phyloP scores from a whole-genome alignment of 2,329 filamentous ascomycete species.

The Microdochium paspali region DNA sequence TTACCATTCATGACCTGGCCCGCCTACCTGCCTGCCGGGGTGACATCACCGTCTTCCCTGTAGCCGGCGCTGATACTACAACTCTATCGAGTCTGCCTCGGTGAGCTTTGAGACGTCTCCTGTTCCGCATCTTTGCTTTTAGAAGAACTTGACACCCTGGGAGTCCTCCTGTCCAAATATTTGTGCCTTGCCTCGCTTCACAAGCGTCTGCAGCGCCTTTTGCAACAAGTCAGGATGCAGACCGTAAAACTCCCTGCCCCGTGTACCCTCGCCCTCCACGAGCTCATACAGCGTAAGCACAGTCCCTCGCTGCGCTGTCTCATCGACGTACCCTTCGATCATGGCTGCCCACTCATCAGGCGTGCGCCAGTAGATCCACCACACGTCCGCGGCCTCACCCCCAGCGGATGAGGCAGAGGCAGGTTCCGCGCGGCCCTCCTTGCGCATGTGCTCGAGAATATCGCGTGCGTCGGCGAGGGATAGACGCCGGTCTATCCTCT shows the following conservation, averaged over 20 bases:
- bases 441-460: slow-evolving; percentile 49
- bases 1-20: too few relatives aligned
- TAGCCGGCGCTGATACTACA: too few relatives aligned
- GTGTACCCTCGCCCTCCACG: slow-evolving; percentile 72
- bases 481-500: slow-evolving; percentile 40
- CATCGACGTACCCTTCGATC: slow-evolving; percentile 74
- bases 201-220: slow-evolving; percentile 69
- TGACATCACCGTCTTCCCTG: too few relatives aligned
- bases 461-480: slow-evolving; percentile 41
- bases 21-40: too few relatives aligned
- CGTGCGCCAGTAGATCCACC: slow-evolving; percentile 76
- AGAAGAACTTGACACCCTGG: slow-evolving; percentile 95
- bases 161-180: slow-evolving; percentile 86
- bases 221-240: slow-evolving; percentile 76
- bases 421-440: slow-evolving; percentile 58
- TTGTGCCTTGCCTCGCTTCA: slow-evolving; percentile 86
- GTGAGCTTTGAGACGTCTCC: too few relatives aligned
- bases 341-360: slow-evolving; percentile 83
- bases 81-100: too few relatives aligned
- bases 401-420: slow-evolving; percentile 22
- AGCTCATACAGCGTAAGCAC: slow-evolving; percentile 93
- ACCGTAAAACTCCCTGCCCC: slow-evolving; percentile 71
- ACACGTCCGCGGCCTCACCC: slow-evolving; percentile 38
- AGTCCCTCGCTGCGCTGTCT: slow-evolving; percentile 77
- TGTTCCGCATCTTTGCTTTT: too few relatives aligned